These are phyloP conservation scores for Pecoramyces ruminantium DNA, from an alignment of 192 early-diverging fungal species.

Conservation along the genomic window DNA sequence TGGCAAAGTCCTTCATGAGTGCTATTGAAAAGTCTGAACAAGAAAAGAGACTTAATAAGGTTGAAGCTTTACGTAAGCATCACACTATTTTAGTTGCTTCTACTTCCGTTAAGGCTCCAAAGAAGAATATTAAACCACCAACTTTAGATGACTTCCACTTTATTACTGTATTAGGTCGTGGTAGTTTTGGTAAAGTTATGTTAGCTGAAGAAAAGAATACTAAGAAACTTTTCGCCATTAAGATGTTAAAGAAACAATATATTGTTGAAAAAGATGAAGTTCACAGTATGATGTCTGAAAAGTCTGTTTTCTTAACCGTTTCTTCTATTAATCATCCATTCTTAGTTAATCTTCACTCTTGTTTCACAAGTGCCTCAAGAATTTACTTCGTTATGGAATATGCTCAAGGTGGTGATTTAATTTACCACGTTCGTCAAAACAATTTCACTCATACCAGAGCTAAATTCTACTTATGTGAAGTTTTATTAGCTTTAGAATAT, in stretches of 20 bases:
- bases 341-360: slow-evolving; percentile 87
- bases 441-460: slow-evolving; percentile 79
- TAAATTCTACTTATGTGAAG: slow-evolving; percentile 92
- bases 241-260: slow-evolving; percentile 95
- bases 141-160: slow-evolving; percentile 81
- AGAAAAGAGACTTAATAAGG: background rate
- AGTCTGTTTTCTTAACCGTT: slow-evolving; percentile 81
- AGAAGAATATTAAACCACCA: slow-evolving; percentile 10
- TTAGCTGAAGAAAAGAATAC: slow-evolving; percentile 78
- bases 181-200: slow-evolving; percentile 99
- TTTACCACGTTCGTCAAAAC: slow-evolving; percentile 89
- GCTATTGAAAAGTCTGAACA: slow-evolving; percentile 56
- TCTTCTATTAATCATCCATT: slow-evolving; percentile 86
- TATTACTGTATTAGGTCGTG: slow-evolving; percentile 85
- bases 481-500: slow-evolving; percentile 84
- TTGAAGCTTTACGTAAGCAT: slow-evolving; percentile 6
- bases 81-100: slow-evolving; percentile 8
- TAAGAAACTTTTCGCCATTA: slow-evolving; percentile 81
- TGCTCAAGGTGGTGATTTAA: slow-evolving; percentile 90
- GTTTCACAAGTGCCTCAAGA: slow-evolving; percentile 85
- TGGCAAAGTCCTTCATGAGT: slow-evolving; percentile 71
- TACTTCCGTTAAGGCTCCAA: slow-evolving; percentile 5
- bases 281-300: slow-evolving; percentile 79
- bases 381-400: slow-evolving; percentile 99
- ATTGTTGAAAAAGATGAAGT: slow-evolving; percentile 98